Conservation (phyloP, 2,329 filamentous ascomycete genomes). For the Stagonosporopsis tanaceti region DNA sequence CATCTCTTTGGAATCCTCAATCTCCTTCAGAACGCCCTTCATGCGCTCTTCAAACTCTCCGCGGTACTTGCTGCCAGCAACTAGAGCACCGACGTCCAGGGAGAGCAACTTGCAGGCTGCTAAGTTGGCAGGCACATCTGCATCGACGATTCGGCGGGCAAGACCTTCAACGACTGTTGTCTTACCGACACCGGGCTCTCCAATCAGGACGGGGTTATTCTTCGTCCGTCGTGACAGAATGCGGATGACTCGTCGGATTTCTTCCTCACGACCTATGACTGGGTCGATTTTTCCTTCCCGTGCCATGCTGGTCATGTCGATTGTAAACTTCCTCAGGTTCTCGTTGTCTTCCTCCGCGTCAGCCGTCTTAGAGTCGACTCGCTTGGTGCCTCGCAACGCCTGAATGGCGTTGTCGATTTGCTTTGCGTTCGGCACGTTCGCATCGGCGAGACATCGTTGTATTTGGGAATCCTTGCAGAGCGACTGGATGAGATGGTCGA, state of each 20-base stretch:
- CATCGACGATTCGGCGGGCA: slow-evolving; percentile 93
- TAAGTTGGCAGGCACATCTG: slow-evolving; percentile 94
- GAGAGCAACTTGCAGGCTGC: slow-evolving; percentile 93
- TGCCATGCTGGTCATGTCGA: slow-evolving; percentile 97
- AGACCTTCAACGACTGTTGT: slow-evolving; percentile 97
- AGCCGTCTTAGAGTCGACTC: slow-evolving; percentile 95
- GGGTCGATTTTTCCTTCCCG: slow-evolving; percentile 97
- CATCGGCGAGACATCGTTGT: slow-evolving; percentile 77
- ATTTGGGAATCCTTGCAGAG: slow-evolving; percentile 81
- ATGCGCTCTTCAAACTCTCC: slow-evolving; percentile 99
- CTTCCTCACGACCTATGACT: slow-evolving; percentile 95
- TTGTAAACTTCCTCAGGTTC: slow-evolving; percentile 96
- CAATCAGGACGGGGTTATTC: slow-evolving; percentile 98
- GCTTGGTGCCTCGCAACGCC: slow-evolving; percentile 88
- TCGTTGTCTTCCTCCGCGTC: slow-evolving; percentile 93
- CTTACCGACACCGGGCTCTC: slow-evolving; percentile 97
- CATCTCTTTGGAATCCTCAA: slow-evolving; percentile 91
- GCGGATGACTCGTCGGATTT: slow-evolving; percentile 89
- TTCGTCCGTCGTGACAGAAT: slow-evolving; percentile 94
- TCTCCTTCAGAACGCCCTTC: slow-evolving; percentile 98
- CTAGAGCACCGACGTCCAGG: slow-evolving; percentile 91
- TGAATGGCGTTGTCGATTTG: slow-evolving; percentile 89
- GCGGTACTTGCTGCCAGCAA: slow-evolving; percentile 97
- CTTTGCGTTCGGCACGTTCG: slow-evolving; percentile 91
- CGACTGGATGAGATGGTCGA: slow-evolving; percentile 91